Evolutionary conservation across 2,329 filamentous ascomycete genomes (phyloP), one percentile per base, ranked within the genome.

Genomic region (Cordyceps farinosa): DNA sequence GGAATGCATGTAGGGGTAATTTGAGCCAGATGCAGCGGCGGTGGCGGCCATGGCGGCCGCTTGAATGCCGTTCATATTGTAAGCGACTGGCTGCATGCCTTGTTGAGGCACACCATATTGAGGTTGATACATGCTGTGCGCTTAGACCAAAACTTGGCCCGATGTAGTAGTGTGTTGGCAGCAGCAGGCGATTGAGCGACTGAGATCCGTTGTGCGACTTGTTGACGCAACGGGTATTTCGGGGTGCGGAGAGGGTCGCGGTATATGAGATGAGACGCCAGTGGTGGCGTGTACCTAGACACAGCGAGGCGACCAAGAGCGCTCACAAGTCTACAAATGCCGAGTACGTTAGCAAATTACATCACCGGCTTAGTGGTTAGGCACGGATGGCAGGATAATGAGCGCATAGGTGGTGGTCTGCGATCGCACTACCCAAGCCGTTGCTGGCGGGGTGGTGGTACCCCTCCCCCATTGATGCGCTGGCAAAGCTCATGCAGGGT

Each of bases 31-130:
- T 11, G 94, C 94, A 1, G 94, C 93, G 22, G 94, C 94, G 1
- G 93, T 97, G 29, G 90, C 86, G 51, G 90, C 93, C 91, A 97
- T 95, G 64, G 93, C 93, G 56, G 94, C 93, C 15, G 92, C 92
- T 76, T 96, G 91, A 53, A 92, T 91, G 27, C 89, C 86, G 40
- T 89, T 89, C 77, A 94, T 91, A 64, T 84, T 88, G 79, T 96
- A 96, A 27, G 73, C 70, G 38, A 77, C 74, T 63, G 71, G 72
- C 79, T 90, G 88, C 86, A 96, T 92, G 71, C 83, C 83, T 70
- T 87, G 83, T 67, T 88, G 85, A 66, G 89, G 82, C 63, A 93
- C 90, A 64, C 86, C 88, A 73, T 92, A 94, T 67, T 87, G 82
- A 74, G 90, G 85, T 71, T 90, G 86, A 76, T 97, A 97, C 79